Base-by-base conservation (phyloP, 306 rosid species). In the Casuarina cunninghamiana region DNA sequence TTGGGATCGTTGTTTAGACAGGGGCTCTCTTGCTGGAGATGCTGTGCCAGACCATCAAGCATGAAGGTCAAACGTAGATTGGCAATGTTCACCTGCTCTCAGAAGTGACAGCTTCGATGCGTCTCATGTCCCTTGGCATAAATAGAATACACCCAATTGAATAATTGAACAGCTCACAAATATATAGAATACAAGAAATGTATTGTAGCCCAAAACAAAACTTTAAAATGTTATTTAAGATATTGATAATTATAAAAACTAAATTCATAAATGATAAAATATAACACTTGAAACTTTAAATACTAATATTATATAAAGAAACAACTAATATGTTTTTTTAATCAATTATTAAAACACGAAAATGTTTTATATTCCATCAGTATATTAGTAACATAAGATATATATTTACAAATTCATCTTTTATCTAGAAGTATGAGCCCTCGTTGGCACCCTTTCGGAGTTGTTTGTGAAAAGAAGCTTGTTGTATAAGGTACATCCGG, bases 1-100 rank as follows among this genome's bases (percentile, higher is more conserved):
- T 39, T 12, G 26, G 50, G 69, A 6, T 8, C 42, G 71, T 66
- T 17, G 65, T 10, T 42, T 17, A 61, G 44, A 39, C 58, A 19
- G 11, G 11, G 32, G 19, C 38, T 45, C 17, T 51, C 15, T 69
- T n/a, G 46, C 35, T 55, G 48, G 49, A 77, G 46, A 32, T 32
- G 17, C 61, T 17, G 12, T 26, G 81, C 76, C 81, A 78, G 76
- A 58, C 60, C 69, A 78, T 60, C 42, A 51, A 38, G 35, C 5
- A 41, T 53, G 32, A 68, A 42, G 12, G 46, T 38, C 65, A 51
- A 51, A 37, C 66, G 38, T 17, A 19, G 62, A 51, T 10, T 53
- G 65, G 76, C 38, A 16, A 71, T 45, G 37, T 66, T 71, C 72
- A 60, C 71, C 62, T 60, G 77, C 69, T 12, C 17, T 26, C 35